These are phyloP conservation scores for Pyricularia pennisetigena DNA, from an alignment of 2,329 filamentous ascomycete genomes.

Conservation along the genomic window DNA sequence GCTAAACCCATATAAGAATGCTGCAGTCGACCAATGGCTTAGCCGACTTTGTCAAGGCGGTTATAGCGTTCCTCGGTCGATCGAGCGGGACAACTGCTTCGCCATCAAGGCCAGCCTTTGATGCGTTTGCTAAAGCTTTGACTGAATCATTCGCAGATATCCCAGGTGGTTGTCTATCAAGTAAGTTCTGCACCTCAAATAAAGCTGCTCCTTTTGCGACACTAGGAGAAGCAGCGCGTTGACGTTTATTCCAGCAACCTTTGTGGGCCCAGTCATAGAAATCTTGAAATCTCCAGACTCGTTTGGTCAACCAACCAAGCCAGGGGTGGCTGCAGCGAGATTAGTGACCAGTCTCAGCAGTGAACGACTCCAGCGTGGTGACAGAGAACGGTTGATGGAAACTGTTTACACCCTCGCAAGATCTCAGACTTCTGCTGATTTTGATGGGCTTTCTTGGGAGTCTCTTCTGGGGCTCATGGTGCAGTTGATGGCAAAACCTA, in stretches of 20 bases:
- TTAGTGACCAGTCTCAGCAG: not conserved
- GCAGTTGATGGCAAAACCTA: constrained; percentile 40
- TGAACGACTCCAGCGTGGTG: not conserved
- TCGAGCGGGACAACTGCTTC: not conserved
- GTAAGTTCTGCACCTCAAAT: not conserved
- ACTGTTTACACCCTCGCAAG: not conserved
- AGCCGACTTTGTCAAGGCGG: not conserved
- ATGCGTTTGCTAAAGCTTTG: not conserved
- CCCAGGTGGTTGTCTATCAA: not conserved
- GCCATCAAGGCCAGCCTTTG: not conserved
- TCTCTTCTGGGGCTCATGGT: constrained; percentile 32
- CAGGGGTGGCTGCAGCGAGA: not conserved
- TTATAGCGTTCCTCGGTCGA: not conserved
- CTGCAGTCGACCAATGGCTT: not conserved
- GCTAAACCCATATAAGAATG: not conserved
- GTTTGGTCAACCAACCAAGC: not conserved
- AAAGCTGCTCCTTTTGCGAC: not conserved
- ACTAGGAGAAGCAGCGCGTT: no score
- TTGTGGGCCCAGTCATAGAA: not conserved
- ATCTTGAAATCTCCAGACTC: not conserved
- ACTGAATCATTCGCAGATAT: not conserved
- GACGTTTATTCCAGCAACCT: not conserved
- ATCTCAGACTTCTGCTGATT: not conserved
- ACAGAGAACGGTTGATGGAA: not conserved
- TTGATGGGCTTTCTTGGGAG: constrained; percentile 14